phyloP scores from a whole-genome alignment of 208 protist genomes.

The Acanthamoeba lenticulata region DNA sequence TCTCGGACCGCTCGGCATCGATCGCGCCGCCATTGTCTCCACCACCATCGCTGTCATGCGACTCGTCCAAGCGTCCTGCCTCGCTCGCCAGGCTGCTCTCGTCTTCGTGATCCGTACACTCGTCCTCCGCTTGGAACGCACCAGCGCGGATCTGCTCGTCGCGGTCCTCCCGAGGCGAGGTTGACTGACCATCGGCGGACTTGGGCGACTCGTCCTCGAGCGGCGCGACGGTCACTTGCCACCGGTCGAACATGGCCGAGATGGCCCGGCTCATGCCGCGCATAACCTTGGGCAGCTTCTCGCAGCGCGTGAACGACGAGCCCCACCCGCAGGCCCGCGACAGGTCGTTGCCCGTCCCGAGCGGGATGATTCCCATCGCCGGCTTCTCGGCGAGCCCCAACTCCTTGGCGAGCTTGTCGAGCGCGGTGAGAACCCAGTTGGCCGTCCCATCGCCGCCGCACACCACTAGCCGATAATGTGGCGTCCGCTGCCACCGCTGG shows the following conservation, averaged over 20 bases:
- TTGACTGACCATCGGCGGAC: too few relatives aligned
- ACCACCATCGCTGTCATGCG: too few relatives aligned
- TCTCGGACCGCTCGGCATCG: not conserved
- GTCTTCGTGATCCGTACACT: too few relatives aligned
- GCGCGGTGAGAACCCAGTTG: conserved; percentile 84
- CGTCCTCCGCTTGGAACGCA: too few relatives aligned
- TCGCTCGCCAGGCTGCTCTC: too few relatives aligned
- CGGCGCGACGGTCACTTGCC: not conserved
- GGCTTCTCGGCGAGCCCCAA: not conserved
- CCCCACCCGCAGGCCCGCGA: conserved; percentile 86
- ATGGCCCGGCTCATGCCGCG: not conserved
- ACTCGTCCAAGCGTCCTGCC: too few relatives aligned
- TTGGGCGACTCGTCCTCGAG: too few relatives aligned
- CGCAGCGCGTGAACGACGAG: conserved; percentile 74
- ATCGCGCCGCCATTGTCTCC: too few relatives aligned
- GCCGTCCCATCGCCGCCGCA: conserved; percentile 89
- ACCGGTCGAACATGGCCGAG: not conserved
- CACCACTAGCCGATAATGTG: conserved; percentile 78
- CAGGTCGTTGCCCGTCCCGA: conserved; percentile 88
- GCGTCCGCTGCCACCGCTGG: not conserved
- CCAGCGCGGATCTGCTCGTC: too few relatives aligned
- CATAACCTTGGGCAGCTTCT: conserved; percentile 74
- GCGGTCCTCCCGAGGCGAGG: not conserved
- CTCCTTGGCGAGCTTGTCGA: conserved; percentile 68
- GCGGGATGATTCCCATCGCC: not conserved